Conservation (phyloP, 106 monocot genomes). For the Cymbidium sinense region DNA sequence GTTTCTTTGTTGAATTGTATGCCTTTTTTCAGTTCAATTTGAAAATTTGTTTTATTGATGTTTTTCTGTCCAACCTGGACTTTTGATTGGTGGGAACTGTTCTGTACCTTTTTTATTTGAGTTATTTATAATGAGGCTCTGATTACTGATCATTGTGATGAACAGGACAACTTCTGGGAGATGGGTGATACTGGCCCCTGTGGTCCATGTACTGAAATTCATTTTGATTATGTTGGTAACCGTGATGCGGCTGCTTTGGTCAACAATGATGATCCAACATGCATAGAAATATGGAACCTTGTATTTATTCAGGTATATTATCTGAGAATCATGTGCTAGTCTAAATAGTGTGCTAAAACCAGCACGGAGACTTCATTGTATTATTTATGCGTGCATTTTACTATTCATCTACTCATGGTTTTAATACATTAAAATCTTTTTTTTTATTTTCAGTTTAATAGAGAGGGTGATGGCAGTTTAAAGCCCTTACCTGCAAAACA, state of each 20-base stretch:
- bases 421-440: background rate
- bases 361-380: background rate
- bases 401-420: background rate
- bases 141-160: background rate
- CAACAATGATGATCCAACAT: slow-evolving; percentile 96
- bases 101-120: background rate
- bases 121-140: background rate
- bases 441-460: slow-evolving; percentile 62
- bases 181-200: slow-evolving; percentile 99
- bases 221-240: slow-evolving; percentile 88
- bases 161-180: slow-evolving; percentile 98
- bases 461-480: slow-evolving; percentile 75
- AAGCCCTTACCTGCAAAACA: slow-evolving; percentile 79
- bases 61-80: background rate
- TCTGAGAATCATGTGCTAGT: background rate
- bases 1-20: background rate
- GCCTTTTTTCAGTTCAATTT: background rate
- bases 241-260: slow-evolving; percentile 88
- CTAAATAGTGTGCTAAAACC: background rate
- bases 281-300: slow-evolving; percentile 98
- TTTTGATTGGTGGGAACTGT: background rate
- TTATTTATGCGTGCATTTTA: background rate
- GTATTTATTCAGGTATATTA: slow-evolving; percentile 88
- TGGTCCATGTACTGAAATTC: slow-evolving; percentile 95
- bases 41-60: background rate